phyloP scores from a whole-genome alignment of 345 rosid species.

The Trapa incisa region DNA sequence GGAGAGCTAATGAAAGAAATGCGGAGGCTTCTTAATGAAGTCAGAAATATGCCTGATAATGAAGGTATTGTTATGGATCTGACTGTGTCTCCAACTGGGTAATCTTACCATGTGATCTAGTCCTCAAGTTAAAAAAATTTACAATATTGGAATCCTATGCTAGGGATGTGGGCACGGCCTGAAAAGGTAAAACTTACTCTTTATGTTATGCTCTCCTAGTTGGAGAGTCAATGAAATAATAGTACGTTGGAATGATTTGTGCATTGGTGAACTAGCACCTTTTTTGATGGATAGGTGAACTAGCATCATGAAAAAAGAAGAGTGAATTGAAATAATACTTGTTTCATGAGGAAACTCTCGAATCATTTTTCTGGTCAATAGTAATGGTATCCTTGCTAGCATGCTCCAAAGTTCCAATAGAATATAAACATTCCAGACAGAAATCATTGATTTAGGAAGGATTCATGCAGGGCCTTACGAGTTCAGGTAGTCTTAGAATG shows the following conservation, averaged over 20 bases:
- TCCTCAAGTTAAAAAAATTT: neutral
- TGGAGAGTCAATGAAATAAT: neutral
- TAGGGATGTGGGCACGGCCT: neutral
- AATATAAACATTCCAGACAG: neutral
- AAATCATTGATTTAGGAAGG: neutral
- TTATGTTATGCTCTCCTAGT: neutral
- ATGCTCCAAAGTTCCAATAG: neutral
- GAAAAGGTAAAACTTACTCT: neutral
- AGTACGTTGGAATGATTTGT: neutral
- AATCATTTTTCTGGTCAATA: neutral
- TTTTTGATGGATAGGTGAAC: too few species aligned
- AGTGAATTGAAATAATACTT: neutral
- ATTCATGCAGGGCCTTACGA: neutral
- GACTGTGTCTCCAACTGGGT: constrained; percentile 25
- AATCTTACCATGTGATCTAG: constrained; percentile 1
- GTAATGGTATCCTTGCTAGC: neutral
- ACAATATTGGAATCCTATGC: neutral
- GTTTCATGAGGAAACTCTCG: neutral
- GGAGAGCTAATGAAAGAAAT: constrained; percentile 41
- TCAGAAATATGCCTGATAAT: constrained; percentile 29
- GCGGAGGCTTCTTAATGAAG: constrained; percentile 24
- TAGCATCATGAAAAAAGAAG: neutral
- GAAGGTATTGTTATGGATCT: constrained; percentile 27
- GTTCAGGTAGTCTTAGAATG: neutral
- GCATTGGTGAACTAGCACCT: neutral